A percentile compares a stretch with the other conserved stretches of the same genome.
Conservation (phyloP, 176 grass and related monocot species). For the Eleusine indica region DNA sequence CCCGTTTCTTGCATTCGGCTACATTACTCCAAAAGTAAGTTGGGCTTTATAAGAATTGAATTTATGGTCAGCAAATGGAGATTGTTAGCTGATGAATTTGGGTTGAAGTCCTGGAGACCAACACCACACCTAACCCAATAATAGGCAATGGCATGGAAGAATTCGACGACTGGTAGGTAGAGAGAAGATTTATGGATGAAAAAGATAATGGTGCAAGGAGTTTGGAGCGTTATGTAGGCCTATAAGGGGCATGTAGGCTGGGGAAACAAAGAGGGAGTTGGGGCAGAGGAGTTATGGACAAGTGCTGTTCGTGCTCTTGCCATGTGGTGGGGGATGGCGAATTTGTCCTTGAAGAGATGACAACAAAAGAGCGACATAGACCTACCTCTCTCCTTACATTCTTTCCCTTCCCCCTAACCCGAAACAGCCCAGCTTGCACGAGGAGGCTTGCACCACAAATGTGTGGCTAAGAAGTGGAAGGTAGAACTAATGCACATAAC, state of each 20-base stretch:
- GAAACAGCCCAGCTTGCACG: constrained; percentile 51
- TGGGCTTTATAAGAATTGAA: constrained; percentile 20
- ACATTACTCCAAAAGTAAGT: constrained; percentile 2
- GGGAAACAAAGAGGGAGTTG: constrained; percentile 48
- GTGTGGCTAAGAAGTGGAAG: constrained; percentile 57
- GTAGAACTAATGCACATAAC: constrained; percentile 62
- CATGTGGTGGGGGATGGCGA: constrained; percentile 51
- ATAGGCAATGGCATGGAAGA: constrained; percentile 36
- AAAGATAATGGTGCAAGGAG: constrained; percentile 28
- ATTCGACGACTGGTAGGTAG: constrained; percentile 58
- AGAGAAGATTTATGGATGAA: constrained; percentile 49
- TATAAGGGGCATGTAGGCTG: constrained; percentile 52
- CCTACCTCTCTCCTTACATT: constrained; percentile 55
- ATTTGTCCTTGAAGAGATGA: constrained; percentile 24
- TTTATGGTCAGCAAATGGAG: constrained; percentile 21
- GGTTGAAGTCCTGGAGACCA: constrained; percentile 48
- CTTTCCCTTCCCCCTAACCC: constrained; percentile 44
- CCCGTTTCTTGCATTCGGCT: neutral
- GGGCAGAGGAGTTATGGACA: constrained; percentile 46
- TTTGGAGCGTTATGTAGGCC: constrained; percentile 60
- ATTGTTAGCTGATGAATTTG: constrained; percentile 35
- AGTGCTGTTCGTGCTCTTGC: constrained; percentile 29
- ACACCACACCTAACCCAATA: constrained; percentile 41
- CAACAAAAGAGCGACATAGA: constrained; percentile 43
- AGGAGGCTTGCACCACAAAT: constrained; percentile 62